Conservation (phyloP, 2,329 filamentous ascomycete genomes). For the Neoascochyta sp. region DNA sequence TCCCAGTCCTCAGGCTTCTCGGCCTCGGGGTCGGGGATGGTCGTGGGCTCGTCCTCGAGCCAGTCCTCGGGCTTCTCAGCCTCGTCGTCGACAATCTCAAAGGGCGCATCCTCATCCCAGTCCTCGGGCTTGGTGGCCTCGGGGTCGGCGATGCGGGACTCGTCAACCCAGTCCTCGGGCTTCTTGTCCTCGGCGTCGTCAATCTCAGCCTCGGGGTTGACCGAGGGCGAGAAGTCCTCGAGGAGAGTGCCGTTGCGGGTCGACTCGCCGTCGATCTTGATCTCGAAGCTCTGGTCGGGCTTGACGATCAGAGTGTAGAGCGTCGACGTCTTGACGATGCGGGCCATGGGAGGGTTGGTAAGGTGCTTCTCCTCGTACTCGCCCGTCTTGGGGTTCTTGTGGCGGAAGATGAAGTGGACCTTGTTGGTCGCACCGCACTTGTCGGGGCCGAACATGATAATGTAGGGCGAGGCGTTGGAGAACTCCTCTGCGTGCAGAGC, state of each 20-base stretch:
- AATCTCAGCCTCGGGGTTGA: conserved; percentile 94
- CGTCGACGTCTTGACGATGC: conserved; percentile 85
- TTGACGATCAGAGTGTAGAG: conserved; percentile 96
- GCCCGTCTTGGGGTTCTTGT: conserved; percentile 99
- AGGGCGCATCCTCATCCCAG: conserved; percentile 98
- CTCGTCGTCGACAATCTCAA: conserved; percentile 90
- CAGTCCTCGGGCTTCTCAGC: conserved; percentile 91
- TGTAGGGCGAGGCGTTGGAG: conserved; percentile 93
- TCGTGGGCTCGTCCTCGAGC: conserved; percentile 83
- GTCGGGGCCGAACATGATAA: conserved; percentile 99
- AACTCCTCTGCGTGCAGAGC: conserved; percentile 96
- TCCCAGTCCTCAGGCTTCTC: conserved; percentile 99
- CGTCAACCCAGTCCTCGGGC: conserved; percentile 93
- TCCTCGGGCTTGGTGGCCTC: conserved; percentile 95
- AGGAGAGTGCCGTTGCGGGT: conserved; percentile 87
- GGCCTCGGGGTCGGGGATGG: conserved; percentile 86
- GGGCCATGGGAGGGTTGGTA: conserved; percentile 74
- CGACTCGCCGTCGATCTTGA: conserved; percentile 85
- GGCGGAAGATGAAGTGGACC: conserved; percentile 96
- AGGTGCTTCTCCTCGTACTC: conserved; percentile 99
- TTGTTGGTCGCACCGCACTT: conserved; percentile 99
- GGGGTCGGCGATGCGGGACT: conserved; percentile 84
- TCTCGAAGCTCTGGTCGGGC: conserved; percentile 91
- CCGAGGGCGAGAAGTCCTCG: conserved; percentile 87
- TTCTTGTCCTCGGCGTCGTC: conserved; percentile 91